phyloP scores from a whole-genome alignment of 371 early-diverging fungal species.

The Lichtheimia hyalospora region DNA sequence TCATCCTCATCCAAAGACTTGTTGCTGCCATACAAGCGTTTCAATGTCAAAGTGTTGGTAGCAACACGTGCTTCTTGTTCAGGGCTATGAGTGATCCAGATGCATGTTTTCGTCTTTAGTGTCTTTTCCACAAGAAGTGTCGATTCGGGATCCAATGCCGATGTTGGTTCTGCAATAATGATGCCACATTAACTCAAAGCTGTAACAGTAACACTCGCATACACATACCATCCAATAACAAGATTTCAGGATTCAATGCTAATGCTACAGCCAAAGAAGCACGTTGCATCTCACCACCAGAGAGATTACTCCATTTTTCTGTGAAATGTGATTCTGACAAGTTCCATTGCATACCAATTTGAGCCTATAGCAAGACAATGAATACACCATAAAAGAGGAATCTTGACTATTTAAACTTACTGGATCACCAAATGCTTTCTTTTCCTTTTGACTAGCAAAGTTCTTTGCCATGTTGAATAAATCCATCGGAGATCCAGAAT shows the following conservation, averaged over 20 bases:
- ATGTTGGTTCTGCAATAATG: conserved; percentile 72
- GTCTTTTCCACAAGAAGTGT: conserved; percentile 74
- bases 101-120: conserved; percentile 57
- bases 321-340: conserved; percentile 68
- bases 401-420: conserved; percentile 35
- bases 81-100: conserved; percentile 84
- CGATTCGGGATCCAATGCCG: conserved; percentile 80
- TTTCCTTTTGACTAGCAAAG: conserved; percentile 57
- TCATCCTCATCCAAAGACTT: conserved; percentile 14
- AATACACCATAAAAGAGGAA: too few species aligned
- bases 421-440: conserved; percentile 53
- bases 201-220: not conserved
- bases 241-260: conserved; percentile 76
- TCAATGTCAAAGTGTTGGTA: conserved; percentile 31
- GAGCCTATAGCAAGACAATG: conserved; percentile 22
- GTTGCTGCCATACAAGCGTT: conserved; percentile 1
- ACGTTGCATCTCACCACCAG: conserved; percentile 91
- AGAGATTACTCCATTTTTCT: conserved; percentile 74
- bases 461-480: conserved; percentile 60
- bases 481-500: conserved; percentile 75
- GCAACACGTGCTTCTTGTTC: conserved; percentile 74
- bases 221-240: conserved; percentile 77
- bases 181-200: not conserved
- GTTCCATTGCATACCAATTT: conserved; percentile 67
- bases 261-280: conserved; percentile 80